Base-by-base conservation (phyloP, 2,329 filamentous ascomycete species). In the Cladosporium oxysporum region DNA sequence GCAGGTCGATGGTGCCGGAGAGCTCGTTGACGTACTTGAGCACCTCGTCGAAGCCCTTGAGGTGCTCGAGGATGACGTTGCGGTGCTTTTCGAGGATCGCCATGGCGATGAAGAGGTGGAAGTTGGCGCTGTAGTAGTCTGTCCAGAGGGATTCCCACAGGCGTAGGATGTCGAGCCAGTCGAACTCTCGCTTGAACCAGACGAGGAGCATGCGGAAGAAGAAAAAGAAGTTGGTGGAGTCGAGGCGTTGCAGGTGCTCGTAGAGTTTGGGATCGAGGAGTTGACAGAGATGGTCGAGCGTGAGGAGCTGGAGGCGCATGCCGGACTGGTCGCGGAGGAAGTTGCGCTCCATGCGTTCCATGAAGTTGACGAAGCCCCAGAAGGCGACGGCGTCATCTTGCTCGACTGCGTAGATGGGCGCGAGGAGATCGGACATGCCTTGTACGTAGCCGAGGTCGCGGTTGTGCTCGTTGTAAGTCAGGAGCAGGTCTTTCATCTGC, bases 211-310 rank as follows among this genome's bases (percentile, higher is more conserved):
- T 98, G 67, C 95, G 91, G 87, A 98, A 99, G 83, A 99, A 98
- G 83, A 99, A 99, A 80, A 99, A 99, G 79, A 99, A 99, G 78
- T 99, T 99, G 28, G 95, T 99, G 74, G 91, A 96, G 74, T 99
- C 96, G 23, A 93, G 91, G 18, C 87, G 89, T 77, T 96, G 88
- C 0, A 99, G 86, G 73, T 99, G 95, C 1, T 91, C 84, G 79
- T 97, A 98, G 8, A 99, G 87, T 76, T 93, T 91, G 0, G 96
- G 95, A 71, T 99, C 95, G 88, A 99, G 93, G 66, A 99, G 91
- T 76, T 96, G 93, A 14, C 98, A 93, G 0, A 99, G 88, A 70
- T 99, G 93, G 75, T 99, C 93, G 3, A 99, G 87, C 0, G 94
- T 93, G 47, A 92, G 83, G 3, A 99, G 88, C 78, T 99, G 96